Evolutionary conservation across 257 asterid species (phyloP).

Genomic region (Rubia yunnanensis): DNA sequence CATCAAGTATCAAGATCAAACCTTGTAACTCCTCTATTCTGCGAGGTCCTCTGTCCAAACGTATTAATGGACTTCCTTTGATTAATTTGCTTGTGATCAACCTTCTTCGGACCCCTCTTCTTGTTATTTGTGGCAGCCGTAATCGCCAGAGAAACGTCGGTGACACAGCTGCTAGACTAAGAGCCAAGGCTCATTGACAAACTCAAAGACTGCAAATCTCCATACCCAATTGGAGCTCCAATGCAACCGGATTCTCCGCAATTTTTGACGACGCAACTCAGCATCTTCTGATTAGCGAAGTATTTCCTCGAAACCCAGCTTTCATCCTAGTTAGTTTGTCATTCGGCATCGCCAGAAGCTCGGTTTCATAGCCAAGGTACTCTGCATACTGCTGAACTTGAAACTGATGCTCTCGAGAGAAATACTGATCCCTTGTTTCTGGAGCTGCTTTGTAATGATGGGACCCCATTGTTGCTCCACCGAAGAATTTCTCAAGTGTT

Average conservation of each 20-base stretch:
- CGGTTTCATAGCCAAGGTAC: conserved; percentile 30
- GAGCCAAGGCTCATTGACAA: conserved; percentile 94
- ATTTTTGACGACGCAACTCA: conserved; percentile 28
- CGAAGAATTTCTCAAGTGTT: conserved; percentile 78
- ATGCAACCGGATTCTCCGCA: conserved; percentile 27
- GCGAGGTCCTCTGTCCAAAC: conserved; percentile 91
- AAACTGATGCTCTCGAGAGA: too few relatives aligned
- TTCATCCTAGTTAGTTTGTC: conserved; percentile 37
- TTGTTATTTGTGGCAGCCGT: too few relatives aligned
- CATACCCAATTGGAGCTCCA: conserved; percentile 49
- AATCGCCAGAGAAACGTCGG: conserved; percentile 32
- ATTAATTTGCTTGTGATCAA: too few relatives aligned
- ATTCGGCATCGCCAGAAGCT: conserved; percentile 30
- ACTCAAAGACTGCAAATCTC: conserved; percentile 68
- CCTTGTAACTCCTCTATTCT: conserved; percentile 97
- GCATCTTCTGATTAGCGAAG: conserved; percentile 27
- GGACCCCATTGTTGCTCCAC: conserved; percentile 62
- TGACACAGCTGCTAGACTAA: conserved; percentile 80
- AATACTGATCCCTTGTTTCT: too few relatives aligned
- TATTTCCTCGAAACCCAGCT: conserved; percentile 49
- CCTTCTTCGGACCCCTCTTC: too few relatives aligned
- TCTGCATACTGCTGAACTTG: conserved; percentile 39
- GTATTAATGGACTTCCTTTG: conserved; percentile 92
- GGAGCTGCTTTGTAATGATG: too few relatives aligned
- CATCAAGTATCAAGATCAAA: conserved; percentile 13